These are phyloP conservation scores for Teratosphaeriaceae sp. DNA, from an alignment of 2,329 filamentous ascomycete genomes.

Conservation along the genomic window DNA sequence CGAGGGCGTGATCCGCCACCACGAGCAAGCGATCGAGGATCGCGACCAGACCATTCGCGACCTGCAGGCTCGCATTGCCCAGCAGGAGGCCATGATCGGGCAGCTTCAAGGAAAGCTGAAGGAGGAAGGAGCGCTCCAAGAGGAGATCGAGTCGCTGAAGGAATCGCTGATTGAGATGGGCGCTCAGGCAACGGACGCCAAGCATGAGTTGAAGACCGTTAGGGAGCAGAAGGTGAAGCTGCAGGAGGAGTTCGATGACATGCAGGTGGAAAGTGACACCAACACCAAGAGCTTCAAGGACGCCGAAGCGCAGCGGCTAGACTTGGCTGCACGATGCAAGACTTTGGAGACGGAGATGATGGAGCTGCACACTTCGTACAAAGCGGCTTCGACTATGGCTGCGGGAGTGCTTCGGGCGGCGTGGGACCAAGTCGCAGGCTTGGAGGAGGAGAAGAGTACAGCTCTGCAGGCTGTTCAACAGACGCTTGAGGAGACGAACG, in stretches of 20 bases:
- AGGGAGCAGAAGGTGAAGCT: constrained; percentile 23
- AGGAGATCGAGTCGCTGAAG: constrained; percentile 20
- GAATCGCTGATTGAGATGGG: constrained; percentile 22
- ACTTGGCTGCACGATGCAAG: constrained; percentile 17
- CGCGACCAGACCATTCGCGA: constrained; percentile 69
- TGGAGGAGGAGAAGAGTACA: constrained; percentile 53
- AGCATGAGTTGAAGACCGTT: constrained; percentile 22
- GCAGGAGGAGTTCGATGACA: constrained; percentile 20
- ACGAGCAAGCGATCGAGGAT: constrained; percentile 31
- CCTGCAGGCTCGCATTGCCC: constrained; percentile 60
- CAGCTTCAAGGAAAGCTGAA: constrained; percentile 17
- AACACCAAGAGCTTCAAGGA: constrained; percentile 20
- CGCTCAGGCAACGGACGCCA: constrained; percentile 23
- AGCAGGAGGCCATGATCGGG: constrained; percentile 81
- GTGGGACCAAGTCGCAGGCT: constrained; percentile 20
- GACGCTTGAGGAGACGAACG: constrained; percentile 51
- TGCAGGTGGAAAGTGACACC: constrained; percentile 16
- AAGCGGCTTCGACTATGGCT: constrained; percentile 11
- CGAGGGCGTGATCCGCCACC: constrained; percentile 16
- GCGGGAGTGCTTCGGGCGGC: constrained; percentile 55
- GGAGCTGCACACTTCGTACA: constrained; percentile 32
- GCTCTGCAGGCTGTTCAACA: constrained; percentile 58
- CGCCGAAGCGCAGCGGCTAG: constrained; percentile 18
- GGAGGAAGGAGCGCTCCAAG: constrained; percentile 19
- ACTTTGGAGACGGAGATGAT: constrained; percentile 58